Base-by-base conservation (phyloP, 2,329 filamentous ascomycete genomes). In the Chlorencoelia australis region DNA sequence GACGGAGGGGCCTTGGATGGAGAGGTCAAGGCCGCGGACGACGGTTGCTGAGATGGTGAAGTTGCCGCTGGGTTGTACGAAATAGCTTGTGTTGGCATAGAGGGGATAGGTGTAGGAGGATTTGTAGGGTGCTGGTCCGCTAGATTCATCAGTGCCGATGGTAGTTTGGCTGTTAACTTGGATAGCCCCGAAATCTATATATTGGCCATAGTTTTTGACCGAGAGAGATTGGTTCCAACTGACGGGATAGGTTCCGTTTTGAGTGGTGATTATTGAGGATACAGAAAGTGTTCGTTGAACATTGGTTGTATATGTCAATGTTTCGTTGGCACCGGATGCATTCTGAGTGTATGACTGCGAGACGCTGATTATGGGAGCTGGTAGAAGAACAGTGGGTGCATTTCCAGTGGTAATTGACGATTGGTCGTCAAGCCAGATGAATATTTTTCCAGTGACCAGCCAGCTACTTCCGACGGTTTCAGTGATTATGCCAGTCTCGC, bases 391-490 rank as follows among this genome's bases (percentile, higher is more conserved):
- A 1, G 24, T 52, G 1, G 64, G 63, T 8, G 52, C 30, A 1
- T 49, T 55, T 9, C 70, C 72, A 1, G 67, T 75, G 0, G 75
- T 77, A 35, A 73, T 54, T 13, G 64, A 67, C 7, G 56, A 60
- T 2, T 59, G 45, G 4, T 60, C 54, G 47, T 79, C 75, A 0
- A 79, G 65, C 75, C 82, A 91, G n/a, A 87, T 48, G 53, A 91
- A 89, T 8, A 89, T 65, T 57, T 88, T 91, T 25, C 82, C 84
- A 0, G 79, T 81, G 3, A 91, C 69, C 11, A 81, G 69, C 85
- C 84, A 91, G 50, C 75, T 75, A 35, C 66, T 69, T n/a, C 67
- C 72, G 2, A 82, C 73, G 0, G 66, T 67, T 15, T 68, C 56
- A 1, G 70, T 71, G 5, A 81, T 54, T 1, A 51, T 55, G 1